These are phyloP conservation scores for Yamadazyma ubonensis DNA, from an alignment of 805 yeast genomes.

Conservation along the genomic window DNA sequence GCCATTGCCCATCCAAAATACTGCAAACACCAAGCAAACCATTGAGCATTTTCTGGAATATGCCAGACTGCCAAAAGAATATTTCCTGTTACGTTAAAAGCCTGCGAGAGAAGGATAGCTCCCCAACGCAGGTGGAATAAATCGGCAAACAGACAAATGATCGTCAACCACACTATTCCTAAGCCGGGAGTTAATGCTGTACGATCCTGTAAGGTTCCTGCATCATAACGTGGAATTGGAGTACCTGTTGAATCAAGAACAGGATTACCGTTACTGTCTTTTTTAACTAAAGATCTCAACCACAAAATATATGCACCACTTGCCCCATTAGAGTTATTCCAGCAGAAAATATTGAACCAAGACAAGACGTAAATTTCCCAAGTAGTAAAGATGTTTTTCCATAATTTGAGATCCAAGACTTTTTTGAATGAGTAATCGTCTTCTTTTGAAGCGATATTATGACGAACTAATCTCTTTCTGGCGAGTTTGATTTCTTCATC, in stretches of 20 bases:
- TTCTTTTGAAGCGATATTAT: conserved; percentile 23
- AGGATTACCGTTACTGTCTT: conserved; percentile 5
- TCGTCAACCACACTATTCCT: conserved; percentile 39
- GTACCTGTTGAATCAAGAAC: conserved; percentile 21
- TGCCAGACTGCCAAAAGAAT: conserved; percentile 58
- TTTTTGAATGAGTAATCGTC: conserved; percentile 25
- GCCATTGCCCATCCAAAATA: conserved; percentile 65
- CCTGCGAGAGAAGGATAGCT: conserved; percentile 52
- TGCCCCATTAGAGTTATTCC: conserved; percentile 57
- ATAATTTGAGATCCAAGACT: conserved; percentile 44
- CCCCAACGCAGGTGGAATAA: conserved; percentile 50
- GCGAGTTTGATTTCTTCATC: conserved; percentile 38
- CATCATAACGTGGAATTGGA: conserved; percentile 22
- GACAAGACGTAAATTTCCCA: conserved; percentile 63
- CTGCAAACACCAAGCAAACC: conserved; percentile 62
- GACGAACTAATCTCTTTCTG: conserved; percentile 25
- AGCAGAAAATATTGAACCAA: conserved; percentile 56
- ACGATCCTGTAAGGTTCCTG: conserved; percentile 38
- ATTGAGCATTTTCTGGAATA: conserved; percentile 55
- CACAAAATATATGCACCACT: conserved; percentile 51
- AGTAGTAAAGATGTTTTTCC: conserved; percentile 52
- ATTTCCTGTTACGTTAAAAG: conserved; percentile 55
- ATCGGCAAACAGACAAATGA: conserved; percentile 40
- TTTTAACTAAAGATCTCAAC: conserved; percentile 42
- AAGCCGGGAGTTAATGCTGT: conserved; percentile 49